A percentile compares a stretch with the other conserved stretches of the same genome.
Evolutionary conservation across 345 rosid species (phyloP).

Genomic region (Rhodamnia rubescens): DNA sequence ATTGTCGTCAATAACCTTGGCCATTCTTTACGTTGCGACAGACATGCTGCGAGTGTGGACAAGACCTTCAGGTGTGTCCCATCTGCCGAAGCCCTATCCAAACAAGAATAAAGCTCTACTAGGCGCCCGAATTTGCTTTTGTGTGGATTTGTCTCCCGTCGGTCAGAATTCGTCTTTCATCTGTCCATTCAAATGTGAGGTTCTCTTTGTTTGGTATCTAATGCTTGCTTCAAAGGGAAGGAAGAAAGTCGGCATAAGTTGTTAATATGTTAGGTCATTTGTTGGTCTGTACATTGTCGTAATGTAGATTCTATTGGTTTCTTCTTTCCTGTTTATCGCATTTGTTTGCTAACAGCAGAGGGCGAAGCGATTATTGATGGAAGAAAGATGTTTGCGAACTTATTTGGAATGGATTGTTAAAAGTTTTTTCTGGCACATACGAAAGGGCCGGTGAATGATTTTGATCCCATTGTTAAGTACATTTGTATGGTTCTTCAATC

Average conservation of each 20-base stretch:
- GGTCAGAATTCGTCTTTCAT: background rate
- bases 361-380: background rate
- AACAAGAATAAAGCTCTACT: slow-evolving; percentile 17
- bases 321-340: background rate
- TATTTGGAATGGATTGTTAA: background rate
- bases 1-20: background rate
- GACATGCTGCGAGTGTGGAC: slow-evolving; percentile 15
- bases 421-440: background rate
- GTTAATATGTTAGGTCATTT: background rate
- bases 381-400: background rate
- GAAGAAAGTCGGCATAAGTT: background rate
- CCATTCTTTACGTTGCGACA: background rate
- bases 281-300: background rate
- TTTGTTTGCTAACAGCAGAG: background rate
- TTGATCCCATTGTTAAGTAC: background rate
- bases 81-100: slow-evolving; percentile 12
- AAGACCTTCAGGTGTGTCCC: slow-evolving; percentile 7
- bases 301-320: background rate
- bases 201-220: background rate
- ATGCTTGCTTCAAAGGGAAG: background rate
- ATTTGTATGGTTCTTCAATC: background rate
- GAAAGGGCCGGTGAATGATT: background rate
- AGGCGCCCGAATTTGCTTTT: background rate
- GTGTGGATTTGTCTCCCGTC: background rate
- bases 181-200: background rate